Conservation (phyloP, 495 filamentous ascomycete genomes). For the Talaromyces wortmannii region DNA sequence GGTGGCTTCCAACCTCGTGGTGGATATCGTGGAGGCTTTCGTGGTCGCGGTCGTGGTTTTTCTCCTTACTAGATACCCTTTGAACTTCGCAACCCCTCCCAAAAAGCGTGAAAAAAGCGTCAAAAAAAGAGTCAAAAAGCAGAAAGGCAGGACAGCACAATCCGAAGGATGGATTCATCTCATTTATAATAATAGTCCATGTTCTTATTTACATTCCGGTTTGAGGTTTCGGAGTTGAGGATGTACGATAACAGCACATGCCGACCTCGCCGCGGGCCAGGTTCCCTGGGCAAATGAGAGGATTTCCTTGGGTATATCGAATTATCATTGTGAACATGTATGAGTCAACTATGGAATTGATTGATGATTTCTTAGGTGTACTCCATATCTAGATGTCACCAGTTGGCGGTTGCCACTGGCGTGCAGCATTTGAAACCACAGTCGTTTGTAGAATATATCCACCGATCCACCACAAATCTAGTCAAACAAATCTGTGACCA, state of each 20-base stretch:
- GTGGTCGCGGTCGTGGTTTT: conserved; percentile 69
- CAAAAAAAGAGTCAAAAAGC: no score
- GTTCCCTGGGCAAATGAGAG: neutral
- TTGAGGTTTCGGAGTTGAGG: conserved; percentile 25
- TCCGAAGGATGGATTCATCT: neutral
- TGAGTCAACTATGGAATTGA: neutral
- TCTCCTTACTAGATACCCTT: conserved; percentile 61
- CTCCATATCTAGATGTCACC: no score
- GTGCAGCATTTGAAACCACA: no score
- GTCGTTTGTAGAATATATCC: no score
- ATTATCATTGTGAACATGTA: neutral
- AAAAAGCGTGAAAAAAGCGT: no score
- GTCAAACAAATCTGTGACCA: no score
- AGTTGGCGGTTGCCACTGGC: no score
- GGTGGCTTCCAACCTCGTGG: conserved; percentile 71
- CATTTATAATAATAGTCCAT: neutral
- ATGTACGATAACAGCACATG: conserved; percentile 5
- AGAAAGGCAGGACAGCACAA: no score
- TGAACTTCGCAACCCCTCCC: neutral
- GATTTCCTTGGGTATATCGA: neutral
- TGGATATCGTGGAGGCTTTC: conserved; percentile 43
- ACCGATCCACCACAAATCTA: no score
- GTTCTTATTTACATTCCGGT: conserved; percentile 9
- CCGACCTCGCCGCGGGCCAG: neutral
- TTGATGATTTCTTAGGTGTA: neutral